These are phyloP conservation scores for Huiozyma sinensis DNA, from an alignment of 805 yeast species.

Conservation along the genomic window DNA sequence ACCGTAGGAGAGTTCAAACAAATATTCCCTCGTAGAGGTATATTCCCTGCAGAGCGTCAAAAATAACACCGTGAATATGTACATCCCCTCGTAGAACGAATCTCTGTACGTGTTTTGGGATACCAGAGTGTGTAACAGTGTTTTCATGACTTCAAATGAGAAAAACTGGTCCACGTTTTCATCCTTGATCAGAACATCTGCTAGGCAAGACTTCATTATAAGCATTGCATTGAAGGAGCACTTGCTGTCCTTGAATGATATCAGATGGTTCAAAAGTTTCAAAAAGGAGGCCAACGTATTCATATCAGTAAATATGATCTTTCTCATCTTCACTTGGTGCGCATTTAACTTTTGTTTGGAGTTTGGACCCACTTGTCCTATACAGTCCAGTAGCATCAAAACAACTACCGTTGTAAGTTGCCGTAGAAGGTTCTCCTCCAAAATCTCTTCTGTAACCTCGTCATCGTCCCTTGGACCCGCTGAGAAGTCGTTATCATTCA, in stretches of 20 bases:
- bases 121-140: slow-evolving; percentile 56
- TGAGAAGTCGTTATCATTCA: slow-evolving; percentile 32
- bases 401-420: slow-evolving; percentile 90
- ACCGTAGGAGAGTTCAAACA: slow-evolving; percentile 43
- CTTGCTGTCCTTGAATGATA: slow-evolving; percentile 77
- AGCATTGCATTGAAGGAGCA: slow-evolving; percentile 86
- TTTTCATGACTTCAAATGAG: slow-evolving; percentile 47
- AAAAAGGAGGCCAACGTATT: slow-evolving; percentile 69
- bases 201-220: slow-evolving; percentile 63
- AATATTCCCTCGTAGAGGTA: slow-evolving; percentile 53
- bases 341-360: slow-evolving; percentile 32
- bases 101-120: slow-evolving; percentile 71
- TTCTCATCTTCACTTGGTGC: slow-evolving; percentile 55
- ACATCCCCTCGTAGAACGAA: slow-evolving; percentile 86
- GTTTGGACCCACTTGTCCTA: slow-evolving; percentile 61
- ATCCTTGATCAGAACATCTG: slow-evolving; percentile 56
- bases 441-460: slow-evolving; percentile 90
- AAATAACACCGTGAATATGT: slow-evolving; percentile 71
- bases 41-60: slow-evolving; percentile 62
- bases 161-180: slow-evolving; percentile 61
- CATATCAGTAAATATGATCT: slow-evolving; percentile 52
- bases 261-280: slow-evolving; percentile 61
- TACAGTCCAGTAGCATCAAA: slow-evolving; percentile 73
- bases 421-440: slow-evolving; percentile 89
- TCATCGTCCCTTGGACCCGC: slow-evolving; percentile 59